Conservation (phyloP, 495 filamentous ascomycete genomes). For the Emericellopsis terricola region DNA sequence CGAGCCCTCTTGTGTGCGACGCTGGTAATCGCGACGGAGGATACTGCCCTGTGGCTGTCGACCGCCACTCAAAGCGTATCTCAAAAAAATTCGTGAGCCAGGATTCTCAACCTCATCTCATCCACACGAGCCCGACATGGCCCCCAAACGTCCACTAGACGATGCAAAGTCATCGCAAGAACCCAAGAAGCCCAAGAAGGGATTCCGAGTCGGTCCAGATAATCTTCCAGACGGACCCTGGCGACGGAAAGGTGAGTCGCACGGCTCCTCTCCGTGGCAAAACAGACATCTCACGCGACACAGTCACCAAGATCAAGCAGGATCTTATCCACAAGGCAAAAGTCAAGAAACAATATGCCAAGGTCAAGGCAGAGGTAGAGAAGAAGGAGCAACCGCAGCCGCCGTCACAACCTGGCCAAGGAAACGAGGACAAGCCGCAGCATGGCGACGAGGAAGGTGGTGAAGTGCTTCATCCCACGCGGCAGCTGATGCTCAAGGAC, state of each 20-base stretch:
- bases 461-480: slow-evolving; percentile 42
- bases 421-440: not conserved
- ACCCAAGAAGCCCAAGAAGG: slow-evolving; percentile 29
- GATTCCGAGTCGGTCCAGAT: slow-evolving; percentile 64
- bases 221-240: slow-evolving; percentile 88
- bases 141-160: slow-evolving; percentile 41
- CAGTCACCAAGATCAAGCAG: slow-evolving; percentile 84
- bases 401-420: not conserved
- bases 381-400: slow-evolving; percentile 7
- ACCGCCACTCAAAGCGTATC: too few species aligned
- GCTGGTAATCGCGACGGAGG: too few species aligned
- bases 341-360: slow-evolving; percentile 82
- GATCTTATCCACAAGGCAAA: slow-evolving; percentile 86
- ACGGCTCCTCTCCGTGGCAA: slow-evolving; percentile 1
- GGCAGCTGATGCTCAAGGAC: slow-evolving; percentile 37
- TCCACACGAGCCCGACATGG: slow-evolving; percentile 25
- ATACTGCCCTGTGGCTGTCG: too few species aligned
- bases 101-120: too few species aligned
- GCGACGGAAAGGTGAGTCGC: slow-evolving; percentile 59
- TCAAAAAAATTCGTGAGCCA: too few species aligned
- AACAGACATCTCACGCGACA: not conserved
- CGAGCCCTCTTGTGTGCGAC: too few species aligned
- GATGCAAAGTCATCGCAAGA: slow-evolving; percentile 18
- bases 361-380: slow-evolving; percentile 50
- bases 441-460: slow-evolving; percentile 4